phyloP scores from a whole-genome alignment of 1,284 basidiomycete species.

The Ustilago lituana region DNA sequence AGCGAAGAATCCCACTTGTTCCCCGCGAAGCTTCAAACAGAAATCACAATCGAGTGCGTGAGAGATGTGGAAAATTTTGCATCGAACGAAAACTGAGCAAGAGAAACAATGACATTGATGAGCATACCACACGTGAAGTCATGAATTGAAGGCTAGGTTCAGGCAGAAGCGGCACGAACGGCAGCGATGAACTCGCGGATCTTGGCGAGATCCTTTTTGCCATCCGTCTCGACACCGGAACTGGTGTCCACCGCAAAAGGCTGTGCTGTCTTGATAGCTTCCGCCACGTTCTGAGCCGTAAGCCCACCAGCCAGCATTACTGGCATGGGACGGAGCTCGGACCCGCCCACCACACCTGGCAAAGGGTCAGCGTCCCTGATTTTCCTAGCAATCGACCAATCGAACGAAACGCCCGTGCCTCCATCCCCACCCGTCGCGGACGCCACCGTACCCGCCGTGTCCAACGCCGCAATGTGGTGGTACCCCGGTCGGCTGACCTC shows the following conservation, averaged over 20 bases:
- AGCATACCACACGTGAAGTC: too few species aligned
- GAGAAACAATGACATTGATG: too few species aligned
- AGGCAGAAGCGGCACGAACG: constrained; percentile 1
- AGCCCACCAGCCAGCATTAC: constrained; percentile 64
- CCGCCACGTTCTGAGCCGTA: constrained; percentile 52
- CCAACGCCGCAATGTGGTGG: constrained; percentile 62
- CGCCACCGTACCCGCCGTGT: constrained; percentile 57
- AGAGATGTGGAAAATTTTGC: too few species aligned
- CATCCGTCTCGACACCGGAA: constrained; percentile 62
- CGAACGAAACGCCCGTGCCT: constrained; percentile 56
- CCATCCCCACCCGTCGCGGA: constrained; percentile 50
- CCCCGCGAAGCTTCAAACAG: too few species aligned
- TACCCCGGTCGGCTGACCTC: constrained; percentile 56
- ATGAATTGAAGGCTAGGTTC: neutral
- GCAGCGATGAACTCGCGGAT: constrained; percentile 53
- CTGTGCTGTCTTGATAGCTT: constrained; percentile 40
- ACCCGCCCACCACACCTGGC: constrained; percentile 27
- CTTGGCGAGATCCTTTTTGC: constrained; percentile 55
- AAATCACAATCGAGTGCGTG: too few species aligned
- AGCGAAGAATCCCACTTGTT: too few species aligned
- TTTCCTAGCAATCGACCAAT: constrained; percentile 53
- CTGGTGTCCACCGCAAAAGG: constrained; percentile 61
- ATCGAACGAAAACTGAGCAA: too few species aligned
- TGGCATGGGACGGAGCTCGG: constrained; percentile 28
- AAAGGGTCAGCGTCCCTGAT: constrained; percentile 39